Evolutionary conservation across 2,329 filamentous ascomycete genomes (phyloP), one percentile per base, ranked within the genome.

Genomic region (Dactylellina drechsleri): DNA sequence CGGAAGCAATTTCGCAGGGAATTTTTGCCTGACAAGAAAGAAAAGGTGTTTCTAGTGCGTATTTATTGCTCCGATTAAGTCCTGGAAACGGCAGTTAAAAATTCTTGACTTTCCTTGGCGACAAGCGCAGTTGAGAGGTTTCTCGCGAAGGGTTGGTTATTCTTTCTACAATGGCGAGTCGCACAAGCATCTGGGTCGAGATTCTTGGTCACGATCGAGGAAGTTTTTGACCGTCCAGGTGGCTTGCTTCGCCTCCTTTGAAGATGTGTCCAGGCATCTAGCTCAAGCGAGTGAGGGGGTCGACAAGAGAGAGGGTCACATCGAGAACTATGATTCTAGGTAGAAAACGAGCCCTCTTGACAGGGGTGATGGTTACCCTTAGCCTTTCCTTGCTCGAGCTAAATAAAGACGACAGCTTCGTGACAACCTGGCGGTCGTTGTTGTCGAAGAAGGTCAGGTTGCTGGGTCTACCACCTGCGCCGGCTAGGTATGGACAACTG

Each of bases 271-370:
- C 2, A 20, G 18, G n/a, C 50, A 53, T 52, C 49, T 26, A 12
- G 49, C 20, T 53, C 50, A 28, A 43, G 59, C 59, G 49, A 15
- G 6, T 36, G 31, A 36, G 20, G 52, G 3, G 49, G 16, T n/a
- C 50, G 23, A 31, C 50, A 45, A 65, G 31, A 36, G 31, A 36
- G 68, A 66, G 61, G 67, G 67, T 72, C 67, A 54, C 61, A 73
- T 73, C 59, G 56, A 61, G 49, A 53, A 45, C 7, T 13, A 4
- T 40, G 20, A 2, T 56, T 13, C 7, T 36, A n/a, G 8, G 15
- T 13, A 15, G 8, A 47, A 6, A 45, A 12, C 10, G n/a, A 31
- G 16, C 54, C n/a, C 10, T 43, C 28, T 45, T 26, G 43, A 49
- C 41, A 36, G 26, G 57, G 62, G 43, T 47, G 13, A 47, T 18